These are phyloP conservation scores for Trichomonas tenax DNA, from an alignment of 208 protist species.

Conservation along the genomic window DNA sequence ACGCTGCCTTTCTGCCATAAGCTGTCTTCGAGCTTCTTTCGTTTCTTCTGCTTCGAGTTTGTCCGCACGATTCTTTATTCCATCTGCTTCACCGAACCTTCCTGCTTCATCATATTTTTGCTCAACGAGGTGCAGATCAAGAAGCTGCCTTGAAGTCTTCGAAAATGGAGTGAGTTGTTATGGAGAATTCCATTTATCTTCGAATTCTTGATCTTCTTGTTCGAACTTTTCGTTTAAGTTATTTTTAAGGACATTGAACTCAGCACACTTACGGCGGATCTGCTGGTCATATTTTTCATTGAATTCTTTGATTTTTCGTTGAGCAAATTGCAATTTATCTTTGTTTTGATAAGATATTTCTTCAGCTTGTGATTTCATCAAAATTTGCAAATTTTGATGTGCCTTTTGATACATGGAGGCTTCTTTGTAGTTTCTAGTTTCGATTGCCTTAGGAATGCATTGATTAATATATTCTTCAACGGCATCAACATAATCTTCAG, in stretches of 20 bases:
- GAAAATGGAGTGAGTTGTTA: neutral
- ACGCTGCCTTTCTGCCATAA: neutral
- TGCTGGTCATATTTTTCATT: neutral
- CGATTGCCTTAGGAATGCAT: neutral
- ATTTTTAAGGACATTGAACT: neutral
- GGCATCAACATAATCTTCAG: neutral
- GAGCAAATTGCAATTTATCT: neutral
- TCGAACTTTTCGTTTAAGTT: neutral
- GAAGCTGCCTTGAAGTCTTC: neutral
- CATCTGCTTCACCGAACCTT: neutral
- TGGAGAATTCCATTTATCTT: neutral
- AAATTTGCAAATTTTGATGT: neutral
- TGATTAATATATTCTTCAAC: neutral
- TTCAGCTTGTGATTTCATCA: neutral
- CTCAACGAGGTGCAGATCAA: neutral
- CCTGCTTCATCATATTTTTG: neutral
- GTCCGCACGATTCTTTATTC: neutral
- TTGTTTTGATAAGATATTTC: neutral
- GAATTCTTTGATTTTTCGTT: neutral
- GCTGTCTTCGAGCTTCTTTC: neutral
- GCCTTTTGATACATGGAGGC: neutral
- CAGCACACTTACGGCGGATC: neutral
- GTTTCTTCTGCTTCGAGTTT: neutral
- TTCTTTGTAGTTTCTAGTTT: neutral
- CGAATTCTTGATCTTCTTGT: neutral